Evolutionary conservation across 495 filamentous ascomycete genomes (phyloP), one percentile per base, ranked within the genome.

Genomic region (Aspergillus funiculosus): DNA sequence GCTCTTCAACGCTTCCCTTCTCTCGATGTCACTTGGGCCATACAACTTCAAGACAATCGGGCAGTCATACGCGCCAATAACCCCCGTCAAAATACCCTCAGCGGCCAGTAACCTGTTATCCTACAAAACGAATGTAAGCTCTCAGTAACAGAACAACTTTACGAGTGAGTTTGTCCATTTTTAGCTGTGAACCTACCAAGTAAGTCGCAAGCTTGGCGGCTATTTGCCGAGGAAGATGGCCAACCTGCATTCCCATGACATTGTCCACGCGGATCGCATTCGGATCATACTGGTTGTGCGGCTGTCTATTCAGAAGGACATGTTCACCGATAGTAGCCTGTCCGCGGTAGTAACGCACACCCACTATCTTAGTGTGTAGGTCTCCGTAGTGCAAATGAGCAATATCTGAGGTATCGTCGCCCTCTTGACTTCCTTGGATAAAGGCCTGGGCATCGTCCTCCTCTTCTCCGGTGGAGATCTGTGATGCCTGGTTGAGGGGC

Each of bases 221-320:
- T 20, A 87, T 57, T 0, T 43, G 58, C 10, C 77, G 66, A 2
- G 86, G 83, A 29, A 96, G 74, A 61, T 95, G 87, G 2, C 90
- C 90, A 46, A 95, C 85, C 54, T 94, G 89, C 2, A 46, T 59
- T 15, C 82, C 74, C 62, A 84, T 77, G n/a, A 89, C 85, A 63
- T 94, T 95, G 48, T 83, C 71, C 2, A 92, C 76, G 5, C 79
- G 78, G 38, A 95, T 86, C 2, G 88, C 88, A 68, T 94, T 94
- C 3, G 58, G 46, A 54, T 92, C 87, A 54, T 86, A 89, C 42
- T 67, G 52, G 50, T 96, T 96, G 9, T 55, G 43, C 2, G 86
- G 83, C 45, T 95, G 85, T 50, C 90, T 69, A 22, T 61, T 66
- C 39, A 85, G 57, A 20, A 87, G 50, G 1, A 92, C 83, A 46